phyloP scores from a whole-genome alignment of 495 filamentous ascomycete genomes.

The Penicillium soppii region DNA sequence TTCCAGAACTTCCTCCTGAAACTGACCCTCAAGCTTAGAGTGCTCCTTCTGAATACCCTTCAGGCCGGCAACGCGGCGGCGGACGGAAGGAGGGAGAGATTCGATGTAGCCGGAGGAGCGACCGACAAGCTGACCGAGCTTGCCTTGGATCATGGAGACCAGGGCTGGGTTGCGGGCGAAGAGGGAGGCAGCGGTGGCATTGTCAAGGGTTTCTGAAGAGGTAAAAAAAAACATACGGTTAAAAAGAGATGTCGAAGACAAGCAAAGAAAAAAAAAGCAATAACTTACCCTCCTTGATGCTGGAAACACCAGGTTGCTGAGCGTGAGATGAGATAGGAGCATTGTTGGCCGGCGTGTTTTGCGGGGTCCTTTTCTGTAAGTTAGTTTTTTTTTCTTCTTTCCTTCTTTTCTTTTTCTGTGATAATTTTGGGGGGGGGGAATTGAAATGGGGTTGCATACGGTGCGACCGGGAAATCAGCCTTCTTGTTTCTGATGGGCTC shows the following conservation, averaged over 20 bases:
- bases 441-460: conserved; percentile 57
- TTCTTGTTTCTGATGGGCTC: conserved; percentile 92
- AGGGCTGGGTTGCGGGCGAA: conserved; percentile 93
- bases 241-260: conserved; percentile 11
- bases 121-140: conserved; percentile 89
- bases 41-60: conserved; percentile 99
- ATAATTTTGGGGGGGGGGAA: conserved; percentile 20
- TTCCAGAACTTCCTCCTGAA: conserved; percentile 96
- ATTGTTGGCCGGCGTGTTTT: conserved; percentile 92
- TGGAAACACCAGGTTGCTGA: conserved; percentile 89
- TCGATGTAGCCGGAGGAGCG: conserved; percentile 97
- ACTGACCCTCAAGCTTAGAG: conserved; percentile 94
- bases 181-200: conserved; percentile 80
- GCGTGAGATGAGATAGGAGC: conserved; percentile 98
- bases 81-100: conserved; percentile 82
- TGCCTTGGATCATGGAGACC: conserved; percentile 95
- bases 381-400: conserved; percentile 24
- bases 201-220: conserved; percentile 79
- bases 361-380: conserved; percentile 70
- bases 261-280: conserved; percentile 18
- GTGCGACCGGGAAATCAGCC: conserved; percentile 74
- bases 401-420: too few species aligned
- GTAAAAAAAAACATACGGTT: conserved; percentile 5
- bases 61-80: conserved; percentile 87
- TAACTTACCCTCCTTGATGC: conserved; percentile 93